Conservation (phyloP, 176 grass and related monocot species). For the Cenchrus americanus region DNA sequence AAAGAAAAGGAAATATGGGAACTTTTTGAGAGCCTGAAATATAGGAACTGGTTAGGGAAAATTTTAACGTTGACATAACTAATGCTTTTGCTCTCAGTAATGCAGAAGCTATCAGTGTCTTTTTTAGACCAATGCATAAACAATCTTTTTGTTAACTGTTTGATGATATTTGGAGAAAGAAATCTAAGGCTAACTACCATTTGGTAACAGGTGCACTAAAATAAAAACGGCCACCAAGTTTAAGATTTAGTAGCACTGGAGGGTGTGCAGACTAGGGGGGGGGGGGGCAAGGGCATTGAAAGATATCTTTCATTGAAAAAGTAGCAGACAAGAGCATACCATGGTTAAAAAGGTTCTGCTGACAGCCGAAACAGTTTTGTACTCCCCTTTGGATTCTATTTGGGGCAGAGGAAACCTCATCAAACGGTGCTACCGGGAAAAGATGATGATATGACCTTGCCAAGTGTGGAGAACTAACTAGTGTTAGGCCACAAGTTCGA, state of each 20-base stretch:
- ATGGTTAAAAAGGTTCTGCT: constrained; percentile 70
- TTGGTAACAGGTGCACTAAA: background rate
- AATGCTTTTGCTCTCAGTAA: constrained; percentile 3
- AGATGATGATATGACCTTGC: constrained; percentile 98
- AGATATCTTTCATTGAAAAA: constrained; percentile 30
- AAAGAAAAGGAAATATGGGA: background rate
- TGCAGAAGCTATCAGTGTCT: background rate
- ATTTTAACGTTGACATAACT: background rate
- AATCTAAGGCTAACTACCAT: background rate
- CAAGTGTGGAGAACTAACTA: constrained; percentile 94
- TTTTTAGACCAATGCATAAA: background rate
- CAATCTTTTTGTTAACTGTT: background rate
- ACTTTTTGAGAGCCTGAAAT: background rate
- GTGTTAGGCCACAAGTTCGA: constrained; percentile 82
- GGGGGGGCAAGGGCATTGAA: background rate
- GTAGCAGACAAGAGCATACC: constrained; percentile 48
- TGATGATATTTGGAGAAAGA: background rate
- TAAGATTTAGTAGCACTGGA: background rate
- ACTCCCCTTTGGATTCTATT: constrained; percentile 77
- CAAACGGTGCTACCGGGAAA: constrained; percentile 83
- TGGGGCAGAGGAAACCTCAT: constrained; percentile 72
- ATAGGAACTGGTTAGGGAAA: background rate
- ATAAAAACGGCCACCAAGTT: background rate
- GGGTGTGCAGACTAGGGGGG: background rate
- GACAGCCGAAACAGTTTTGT: constrained; percentile 83